Base-by-base conservation (phyloP, 495 filamentous ascomycete genomes). In the Trichoderma erinaceum region DNA sequence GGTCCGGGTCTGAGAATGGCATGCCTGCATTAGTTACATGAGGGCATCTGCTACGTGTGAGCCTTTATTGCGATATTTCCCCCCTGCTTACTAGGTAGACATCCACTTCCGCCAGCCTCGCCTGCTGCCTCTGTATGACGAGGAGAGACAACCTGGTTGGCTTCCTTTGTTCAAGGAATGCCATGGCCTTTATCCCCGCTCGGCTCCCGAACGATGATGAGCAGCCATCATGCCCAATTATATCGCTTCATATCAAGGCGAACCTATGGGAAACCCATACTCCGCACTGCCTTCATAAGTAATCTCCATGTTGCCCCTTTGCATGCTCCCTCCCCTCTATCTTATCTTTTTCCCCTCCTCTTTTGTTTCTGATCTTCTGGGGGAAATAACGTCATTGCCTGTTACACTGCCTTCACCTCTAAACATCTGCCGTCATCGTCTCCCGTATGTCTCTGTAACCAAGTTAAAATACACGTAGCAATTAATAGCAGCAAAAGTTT, bases 11-110 rank as follows among this genome's bases (percentile, higher is more conserved):
- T 32, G 25, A 21, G 56, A 5, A 32, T 61, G 56, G 56, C 56
- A 61, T 61, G 32, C 56, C 23, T 61, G 56, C 56, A 61, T 61
- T 61, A 61, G 23, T 32, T 61, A 61, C 56, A 32, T 16, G 56
- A 61, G 25, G 25, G n/a, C 23, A 61, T 61, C 56, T 61, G 56
- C 27, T 32, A 61, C 27, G 23, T 61, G 56, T 61, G 27, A 61
- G 56, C 56, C 27, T 32, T 13, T 32, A 61, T 61, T 61, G 56
- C 56, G 27, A 29, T 61, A 29, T 32, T 21, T 32, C 8, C 56
- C 56, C 27, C 27, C 56, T 61, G 56, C 56, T 10, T 61, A 29
- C 29, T 29, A 29, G 29, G 29, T 29, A 25, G 12, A 21, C 44
- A n/a, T 6, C 44, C 15, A 16, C 50, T 56, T 25, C 56, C 27